Conservation (phyloP, 768 basidiomycete species). For the Sistotremastrum niveocremeum region DNA sequence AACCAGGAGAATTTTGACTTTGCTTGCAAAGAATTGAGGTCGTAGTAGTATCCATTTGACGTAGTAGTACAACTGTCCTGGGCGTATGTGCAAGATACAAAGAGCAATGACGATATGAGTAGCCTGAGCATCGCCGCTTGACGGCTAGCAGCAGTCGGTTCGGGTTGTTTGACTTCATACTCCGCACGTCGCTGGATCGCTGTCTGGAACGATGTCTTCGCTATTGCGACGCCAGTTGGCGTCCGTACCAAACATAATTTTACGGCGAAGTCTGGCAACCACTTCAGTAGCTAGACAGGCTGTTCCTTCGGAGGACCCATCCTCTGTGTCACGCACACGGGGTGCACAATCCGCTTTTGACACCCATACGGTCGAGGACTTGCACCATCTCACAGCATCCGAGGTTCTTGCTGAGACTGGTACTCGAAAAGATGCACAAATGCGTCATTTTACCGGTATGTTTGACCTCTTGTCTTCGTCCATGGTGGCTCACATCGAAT, state of each 20-base stretch:
- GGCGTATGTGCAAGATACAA: constrained; percentile 12
- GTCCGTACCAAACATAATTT: constrained; percentile 15
- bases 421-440: constrained; percentile 56
- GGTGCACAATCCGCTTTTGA: constrained; percentile 39
- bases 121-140: constrained; percentile 3
- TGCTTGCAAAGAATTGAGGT: constrained; percentile 47
- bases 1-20: constrained; percentile 26
- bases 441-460: constrained; percentile 90
- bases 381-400: constrained; percentile 64
- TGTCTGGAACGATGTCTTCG: background rate
- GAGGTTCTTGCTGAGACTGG: constrained; percentile 72
- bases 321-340: constrained; percentile 15
- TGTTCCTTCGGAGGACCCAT: constrained; percentile 11
- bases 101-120: constrained; percentile 1
- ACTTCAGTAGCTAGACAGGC: constrained; percentile 21
- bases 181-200: background rate
- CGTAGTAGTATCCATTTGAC: constrained; percentile 45
- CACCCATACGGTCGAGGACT: constrained; percentile 69
- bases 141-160: background rate
- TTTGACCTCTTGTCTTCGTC: constrained; percentile 7
- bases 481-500: background rate
- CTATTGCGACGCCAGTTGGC: constrained; percentile 14
- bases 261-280: constrained; percentile 25
- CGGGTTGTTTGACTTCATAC: background rate
- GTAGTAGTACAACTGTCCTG: constrained; percentile 53